These are phyloP conservation scores for Magnusiomyces tetraspermus DNA, from an alignment of 1,139 yeast genomes.

Conservation along the genomic window DNA sequence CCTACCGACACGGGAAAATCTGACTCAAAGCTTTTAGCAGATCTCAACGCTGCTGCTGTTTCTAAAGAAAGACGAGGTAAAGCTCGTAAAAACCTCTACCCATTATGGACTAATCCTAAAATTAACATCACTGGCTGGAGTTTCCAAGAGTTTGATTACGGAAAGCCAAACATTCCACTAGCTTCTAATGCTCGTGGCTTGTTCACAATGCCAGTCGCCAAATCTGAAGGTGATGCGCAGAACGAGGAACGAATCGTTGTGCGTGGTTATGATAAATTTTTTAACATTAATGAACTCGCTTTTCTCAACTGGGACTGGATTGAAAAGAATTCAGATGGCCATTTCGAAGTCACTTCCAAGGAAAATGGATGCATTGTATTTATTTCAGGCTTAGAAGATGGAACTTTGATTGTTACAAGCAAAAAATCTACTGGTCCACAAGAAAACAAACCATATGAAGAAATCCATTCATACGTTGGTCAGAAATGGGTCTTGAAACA, in stretches of 20 bases:
- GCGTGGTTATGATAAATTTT: slow-evolving; percentile 92
- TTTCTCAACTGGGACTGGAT: slow-evolving; percentile 45
- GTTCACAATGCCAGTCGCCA: slow-evolving; percentile 46
- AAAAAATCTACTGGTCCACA: slow-evolving; percentile 78
- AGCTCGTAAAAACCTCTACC: slow-evolving; percentile 20
- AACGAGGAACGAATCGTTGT: slow-evolving; percentile 41
- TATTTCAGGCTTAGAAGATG: slow-evolving; percentile 65
- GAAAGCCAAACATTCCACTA: slow-evolving; percentile 42
- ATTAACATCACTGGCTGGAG: slow-evolving; percentile 48
- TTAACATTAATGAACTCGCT: slow-evolving; percentile 61
- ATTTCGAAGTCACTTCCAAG: slow-evolving; percentile 71
- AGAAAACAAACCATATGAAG: slow-evolving; percentile 24
- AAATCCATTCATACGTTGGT: slow-evolving; percentile 73
- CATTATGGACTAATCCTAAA: slow-evolving; percentile 27
- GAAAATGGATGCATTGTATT: slow-evolving; percentile 93
- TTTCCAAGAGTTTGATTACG: slow-evolving; percentile 84
- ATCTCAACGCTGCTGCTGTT: slow-evolving; percentile 8
- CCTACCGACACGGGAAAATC: slow-evolving; percentile 6
- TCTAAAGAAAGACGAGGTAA: slow-evolving; percentile 17
- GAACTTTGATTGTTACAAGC: slow-evolving; percentile 70
- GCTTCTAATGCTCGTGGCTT: slow-evolving; percentile 81
- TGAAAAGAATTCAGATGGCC: slow-evolving; percentile 49
- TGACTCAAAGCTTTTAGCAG: slow-evolving; percentile 4
- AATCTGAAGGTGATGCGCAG: slow-evolving; percentile 9
- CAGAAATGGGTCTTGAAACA: slow-evolving; percentile 49